phyloP scores from a whole-genome alignment of 202 grass and related monocot species.

The Schoenoplectus triqueter region DNA sequence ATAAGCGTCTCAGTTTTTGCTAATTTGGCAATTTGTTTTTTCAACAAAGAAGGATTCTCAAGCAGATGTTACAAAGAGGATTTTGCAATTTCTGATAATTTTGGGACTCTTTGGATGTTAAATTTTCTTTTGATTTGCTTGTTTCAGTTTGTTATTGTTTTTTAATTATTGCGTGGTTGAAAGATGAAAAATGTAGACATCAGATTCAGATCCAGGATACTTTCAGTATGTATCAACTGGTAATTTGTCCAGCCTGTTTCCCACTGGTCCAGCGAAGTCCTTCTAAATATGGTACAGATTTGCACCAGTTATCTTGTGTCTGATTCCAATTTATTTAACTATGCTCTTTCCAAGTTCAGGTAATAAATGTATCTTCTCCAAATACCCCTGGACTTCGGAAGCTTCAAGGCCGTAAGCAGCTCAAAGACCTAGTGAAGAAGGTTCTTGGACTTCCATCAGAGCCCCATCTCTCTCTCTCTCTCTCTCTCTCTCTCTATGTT shows the following conservation, averaged over 20 bases:
- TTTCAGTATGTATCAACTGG: neutral
- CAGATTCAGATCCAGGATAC: constrained; percentile 2
- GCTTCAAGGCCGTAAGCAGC: constrained; percentile 91
- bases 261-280: neutral
- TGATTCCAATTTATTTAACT: constrained; percentile 1
- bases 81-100: neutral
- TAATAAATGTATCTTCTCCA: constrained; percentile 96
- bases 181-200: neutral
- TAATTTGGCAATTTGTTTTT: too few species aligned
- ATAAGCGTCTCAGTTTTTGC: too few species aligned
- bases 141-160: neutral
- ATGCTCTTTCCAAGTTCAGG: constrained; percentile 48
- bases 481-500: neutral
- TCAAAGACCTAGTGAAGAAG: constrained; percentile 94
- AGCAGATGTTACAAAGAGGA: too few species aligned
- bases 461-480: neutral
- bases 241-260: neutral
- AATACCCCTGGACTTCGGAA: constrained; percentile 95
- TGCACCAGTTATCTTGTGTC: neutral
- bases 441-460: constrained; percentile 33
- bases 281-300: neutral
- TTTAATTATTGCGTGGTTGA: neutral
- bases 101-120: neutral
- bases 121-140: neutral
- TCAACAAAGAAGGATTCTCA: too few species aligned